These are phyloP conservation scores for Claviceps sp. DNA, from an alignment of 2,329 filamentous ascomycete genomes.

Conservation along the genomic window DNA sequence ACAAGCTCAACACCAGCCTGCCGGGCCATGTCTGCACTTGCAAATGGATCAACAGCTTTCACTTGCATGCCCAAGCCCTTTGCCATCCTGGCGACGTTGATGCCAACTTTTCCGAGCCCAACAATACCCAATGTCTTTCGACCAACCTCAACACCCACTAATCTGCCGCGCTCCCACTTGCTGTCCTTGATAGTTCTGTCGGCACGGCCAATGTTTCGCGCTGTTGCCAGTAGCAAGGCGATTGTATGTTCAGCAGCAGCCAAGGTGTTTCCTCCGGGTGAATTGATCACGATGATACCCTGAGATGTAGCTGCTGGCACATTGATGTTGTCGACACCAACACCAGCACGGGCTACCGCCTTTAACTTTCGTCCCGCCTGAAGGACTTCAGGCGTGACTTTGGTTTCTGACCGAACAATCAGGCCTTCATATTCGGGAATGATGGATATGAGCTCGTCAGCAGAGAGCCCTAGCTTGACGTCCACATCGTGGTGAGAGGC, in stretches of 20 bases:
- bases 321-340: conserved; percentile 74
- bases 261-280: conserved; percentile 65
- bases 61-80: conserved; percentile 67
- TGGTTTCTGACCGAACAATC: conserved; percentile 70
- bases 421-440: conserved; percentile 64
- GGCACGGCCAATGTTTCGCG: conserved; percentile 59
- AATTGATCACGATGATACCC: conserved; percentile 72
- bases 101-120: conserved; percentile 70
- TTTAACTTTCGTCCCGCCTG: conserved; percentile 54
- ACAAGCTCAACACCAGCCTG: conserved; percentile 53
- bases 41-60: conserved; percentile 64
- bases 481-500: conserved; percentile 56
- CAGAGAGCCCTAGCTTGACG: conserved; percentile 46
- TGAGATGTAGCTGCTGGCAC: conserved; percentile 57
- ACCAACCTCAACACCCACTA: conserved; percentile 67
- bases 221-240: conserved; percentile 59
- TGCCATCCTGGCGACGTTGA: conserved; percentile 68
- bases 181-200: conserved; percentile 57
- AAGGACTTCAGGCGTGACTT: conserved; percentile 58
- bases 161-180: conserved; percentile 60
- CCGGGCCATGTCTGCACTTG: conserved; percentile 56
- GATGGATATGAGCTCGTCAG: conserved; percentile 49
- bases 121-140: conserved; percentile 66
- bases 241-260: conserved; percentile 71
- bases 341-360: conserved; percentile 68